Conservation (phyloP, 2,329 filamentous ascomycete genomes). For the Cercospora sp. region DNA sequence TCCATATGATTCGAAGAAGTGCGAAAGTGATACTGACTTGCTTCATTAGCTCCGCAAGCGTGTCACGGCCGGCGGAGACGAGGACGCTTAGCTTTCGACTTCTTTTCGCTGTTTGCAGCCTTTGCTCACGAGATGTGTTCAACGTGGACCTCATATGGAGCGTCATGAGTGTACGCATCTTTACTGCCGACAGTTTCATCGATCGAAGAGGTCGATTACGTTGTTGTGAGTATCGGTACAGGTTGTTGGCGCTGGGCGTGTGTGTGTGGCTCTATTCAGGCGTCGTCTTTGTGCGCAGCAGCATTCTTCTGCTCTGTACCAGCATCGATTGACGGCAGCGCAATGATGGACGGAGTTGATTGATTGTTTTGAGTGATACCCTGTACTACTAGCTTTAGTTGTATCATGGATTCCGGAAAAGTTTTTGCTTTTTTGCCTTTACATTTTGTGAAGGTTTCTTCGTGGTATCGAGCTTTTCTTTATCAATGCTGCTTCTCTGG, state of each 20-base stretch:
- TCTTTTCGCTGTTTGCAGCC: conserved; percentile 1
- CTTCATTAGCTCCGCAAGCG: conserved; percentile 23
- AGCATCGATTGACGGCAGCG: neutral
- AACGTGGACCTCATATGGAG: conserved; percentile 4
- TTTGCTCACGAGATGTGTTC: conserved; percentile 8
- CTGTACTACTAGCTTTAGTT: neutral
- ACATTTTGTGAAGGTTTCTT: neutral
- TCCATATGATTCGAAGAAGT: neutral
- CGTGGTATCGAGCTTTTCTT: neutral
- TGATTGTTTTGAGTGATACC: neutral
- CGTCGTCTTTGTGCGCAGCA: neutral
- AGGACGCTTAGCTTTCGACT: conserved; percentile 12
- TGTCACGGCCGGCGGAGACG: conserved; percentile 14
- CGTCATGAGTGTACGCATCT: neutral
- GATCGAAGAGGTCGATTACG: neutral
- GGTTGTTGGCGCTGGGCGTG: neutral
- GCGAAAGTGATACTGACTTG: neutral
- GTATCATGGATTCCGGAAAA: neutral
- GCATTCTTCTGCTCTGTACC: neutral
- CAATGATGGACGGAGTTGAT: neutral
- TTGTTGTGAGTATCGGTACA: neutral
- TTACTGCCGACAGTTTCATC: conserved; percentile 8
- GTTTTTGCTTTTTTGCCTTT: neutral
- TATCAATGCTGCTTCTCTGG: neutral
- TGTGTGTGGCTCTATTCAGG: neutral